Percentiles rank a stretch among this genome's conserved stretches.
phyloP scores from a whole-genome alignment of 768 basidiomycete species.

The Lentinula sp. region DNA sequence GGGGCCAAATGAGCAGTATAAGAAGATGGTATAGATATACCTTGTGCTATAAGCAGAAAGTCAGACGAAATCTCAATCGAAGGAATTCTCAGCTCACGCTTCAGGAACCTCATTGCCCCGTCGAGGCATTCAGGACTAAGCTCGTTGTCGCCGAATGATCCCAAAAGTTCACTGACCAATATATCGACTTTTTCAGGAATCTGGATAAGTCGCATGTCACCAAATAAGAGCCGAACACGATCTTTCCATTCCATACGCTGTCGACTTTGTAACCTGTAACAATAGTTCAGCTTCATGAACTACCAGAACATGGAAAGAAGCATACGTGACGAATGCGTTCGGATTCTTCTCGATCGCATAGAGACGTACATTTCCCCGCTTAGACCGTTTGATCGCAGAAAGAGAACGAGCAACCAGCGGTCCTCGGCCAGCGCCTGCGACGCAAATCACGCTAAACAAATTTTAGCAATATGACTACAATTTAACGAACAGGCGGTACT shows the following conservation, averaged over 20 bases:
- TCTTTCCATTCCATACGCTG: slow-evolving; percentile 79
- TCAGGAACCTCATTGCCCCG: slow-evolving; percentile 89
- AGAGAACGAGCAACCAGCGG: slow-evolving; percentile 86
- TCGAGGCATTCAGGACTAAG: slow-evolving; percentile 97
- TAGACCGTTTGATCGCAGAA: slow-evolving; percentile 63
- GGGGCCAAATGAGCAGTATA: slow-evolving; percentile 96
- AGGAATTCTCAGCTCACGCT: slow-evolving; percentile 48
- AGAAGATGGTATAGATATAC: slow-evolving; percentile 93
- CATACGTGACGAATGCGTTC: slow-evolving; percentile 91
- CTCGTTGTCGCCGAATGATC: slow-evolving; percentile 98
- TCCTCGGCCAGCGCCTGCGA: slow-evolving; percentile 94
- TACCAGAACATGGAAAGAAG: slow-evolving; percentile 9
- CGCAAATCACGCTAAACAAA: slow-evolving; percentile 64
- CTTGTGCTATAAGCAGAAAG: slow-evolving; percentile 51
- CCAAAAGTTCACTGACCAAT: slow-evolving; percentile 90
- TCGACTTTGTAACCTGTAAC: slow-evolving; percentile 72
- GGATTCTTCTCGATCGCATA: slow-evolving; percentile 97
- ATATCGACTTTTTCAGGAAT: slow-evolving; percentile 90
- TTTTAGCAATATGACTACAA: not conserved
- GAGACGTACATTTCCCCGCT: slow-evolving; percentile 49
- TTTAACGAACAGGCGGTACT: slow-evolving; percentile 18
- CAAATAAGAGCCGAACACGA: slow-evolving; percentile 77
- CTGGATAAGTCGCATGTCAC: slow-evolving; percentile 86
- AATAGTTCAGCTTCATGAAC: not conserved
- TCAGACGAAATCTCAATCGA: not conserved